These are phyloP conservation scores for Leptosphaerulina australis DNA, from an alignment of 2,329 filamentous ascomycete genomes.

Conservation along the genomic window DNA sequence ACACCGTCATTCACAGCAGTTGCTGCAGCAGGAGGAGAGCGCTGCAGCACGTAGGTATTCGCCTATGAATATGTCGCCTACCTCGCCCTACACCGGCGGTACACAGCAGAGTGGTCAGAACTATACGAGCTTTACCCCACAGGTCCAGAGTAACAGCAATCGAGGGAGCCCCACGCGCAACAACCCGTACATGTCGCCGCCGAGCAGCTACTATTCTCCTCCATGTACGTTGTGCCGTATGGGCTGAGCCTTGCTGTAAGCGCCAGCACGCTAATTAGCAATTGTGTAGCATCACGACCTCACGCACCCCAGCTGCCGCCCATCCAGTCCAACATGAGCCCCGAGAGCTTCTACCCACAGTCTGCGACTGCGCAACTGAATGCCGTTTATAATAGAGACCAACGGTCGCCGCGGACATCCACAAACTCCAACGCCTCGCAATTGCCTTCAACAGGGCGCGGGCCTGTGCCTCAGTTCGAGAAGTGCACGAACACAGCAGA, in stretches of 20 bases:
- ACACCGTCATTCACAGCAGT: slow-evolving; percentile 76
- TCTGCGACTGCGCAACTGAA: slow-evolving; percentile 75
- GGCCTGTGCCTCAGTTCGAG: slow-evolving; percentile 85
- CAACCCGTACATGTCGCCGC: slow-evolving; percentile 62
- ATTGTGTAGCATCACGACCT: slow-evolving; percentile 53
- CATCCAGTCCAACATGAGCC: slow-evolving; percentile 71
- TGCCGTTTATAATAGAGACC: slow-evolving; percentile 64
- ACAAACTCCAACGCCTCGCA: slow-evolving; percentile 56
- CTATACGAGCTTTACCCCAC: slow-evolving; percentile 53
- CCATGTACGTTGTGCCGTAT: slow-evolving; percentile 54
- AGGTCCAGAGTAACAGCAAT: slow-evolving; percentile 53
- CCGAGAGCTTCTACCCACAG: slow-evolving; percentile 73
- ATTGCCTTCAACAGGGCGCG: slow-evolving; percentile 56
- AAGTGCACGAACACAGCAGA: slow-evolving; percentile 76
- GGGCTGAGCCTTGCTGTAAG: slow-evolving; percentile 12
- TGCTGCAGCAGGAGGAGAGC: slow-evolving; percentile 73
- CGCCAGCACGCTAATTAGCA: slow-evolving; percentile 31
- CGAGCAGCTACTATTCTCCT: slow-evolving; percentile 65
- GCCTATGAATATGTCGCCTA: slow-evolving; percentile 90
- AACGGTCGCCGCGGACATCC: slow-evolving; percentile 55
- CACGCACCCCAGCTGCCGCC: slow-evolving; percentile 73
- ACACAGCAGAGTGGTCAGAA: slow-evolving; percentile 57
- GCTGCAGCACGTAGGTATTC: slow-evolving; percentile 90
- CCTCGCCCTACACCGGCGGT: slow-evolving; percentile 74
- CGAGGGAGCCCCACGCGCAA: slow-evolving; percentile 81